Conservation (phyloP, 2,329 filamentous ascomycete species). For the Alternaria hordeiaustralica region DNA sequence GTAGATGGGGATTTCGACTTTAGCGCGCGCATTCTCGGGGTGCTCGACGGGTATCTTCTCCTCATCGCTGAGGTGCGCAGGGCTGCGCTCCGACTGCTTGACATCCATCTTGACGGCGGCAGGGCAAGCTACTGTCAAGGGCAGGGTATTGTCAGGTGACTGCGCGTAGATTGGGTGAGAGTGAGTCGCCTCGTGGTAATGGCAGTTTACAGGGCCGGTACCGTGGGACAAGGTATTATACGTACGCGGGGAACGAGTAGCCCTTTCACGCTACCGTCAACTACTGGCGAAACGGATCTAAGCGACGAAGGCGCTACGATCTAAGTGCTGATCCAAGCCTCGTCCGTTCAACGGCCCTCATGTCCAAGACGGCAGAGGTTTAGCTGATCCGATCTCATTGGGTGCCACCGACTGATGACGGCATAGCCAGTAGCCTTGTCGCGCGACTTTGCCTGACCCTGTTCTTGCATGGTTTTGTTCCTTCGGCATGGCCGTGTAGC, state of each 20-base stretch:
- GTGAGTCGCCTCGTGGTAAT: slow-evolving; percentile 1
- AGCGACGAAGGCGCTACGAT: slow-evolving; percentile 18
- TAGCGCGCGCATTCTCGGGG: slow-evolving; percentile 6
- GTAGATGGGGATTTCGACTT: slow-evolving; percentile 33
- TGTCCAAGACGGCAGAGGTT: slow-evolving; percentile 16
- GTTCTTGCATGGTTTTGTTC: not conserved
- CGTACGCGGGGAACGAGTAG: slow-evolving; percentile 7
- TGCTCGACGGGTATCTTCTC: slow-evolving; percentile 4
- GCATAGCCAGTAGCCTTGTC: slow-evolving; percentile 4
- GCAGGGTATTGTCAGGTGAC: slow-evolving; percentile 8
- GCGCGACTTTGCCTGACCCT: not conserved
- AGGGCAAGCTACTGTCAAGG: not conserved
- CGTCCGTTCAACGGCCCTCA: slow-evolving; percentile 9
- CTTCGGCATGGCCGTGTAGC: slow-evolving; percentile 11
- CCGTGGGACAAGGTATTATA: slow-evolving; percentile 17
- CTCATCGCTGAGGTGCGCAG: not conserved
- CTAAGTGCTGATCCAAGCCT: slow-evolving; percentile 7
- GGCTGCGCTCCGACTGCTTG: not conserved
- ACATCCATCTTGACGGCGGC: slow-evolving; percentile 6
- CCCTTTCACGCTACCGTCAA: slow-evolving; percentile 6
- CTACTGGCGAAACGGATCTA: slow-evolving; percentile 25
- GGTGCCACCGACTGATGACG: slow-evolving; percentile 4
- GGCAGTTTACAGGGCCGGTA: slow-evolving; percentile 1
- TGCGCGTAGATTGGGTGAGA: slow-evolving; percentile 5
- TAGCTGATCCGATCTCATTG: slow-evolving; percentile 6